These are phyloP conservation scores for Bryoerythrophyllum caledonicum DNA, from an alignment of 225 moss, liverwort and hornwort species.

Conservation along the genomic window DNA sequence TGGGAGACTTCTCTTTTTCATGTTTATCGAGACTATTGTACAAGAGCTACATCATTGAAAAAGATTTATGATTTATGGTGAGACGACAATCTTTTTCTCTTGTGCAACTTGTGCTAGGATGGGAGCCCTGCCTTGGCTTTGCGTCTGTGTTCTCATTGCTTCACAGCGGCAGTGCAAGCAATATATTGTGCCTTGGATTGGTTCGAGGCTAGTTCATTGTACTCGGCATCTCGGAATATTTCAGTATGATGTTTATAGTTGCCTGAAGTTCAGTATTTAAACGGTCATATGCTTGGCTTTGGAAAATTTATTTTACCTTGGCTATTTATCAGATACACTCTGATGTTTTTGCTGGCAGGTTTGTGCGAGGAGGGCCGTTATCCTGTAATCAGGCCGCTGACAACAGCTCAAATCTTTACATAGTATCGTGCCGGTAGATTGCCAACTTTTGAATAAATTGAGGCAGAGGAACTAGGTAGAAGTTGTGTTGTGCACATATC, in stretches of 20 bases:
- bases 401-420: conserved; percentile 18
- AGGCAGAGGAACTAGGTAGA: conserved; percentile 14
- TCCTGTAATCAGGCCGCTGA: conserved; percentile 12
- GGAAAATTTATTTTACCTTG: neutral
- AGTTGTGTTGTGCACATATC: conserved; percentile 18
- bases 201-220: conserved; percentile 6
- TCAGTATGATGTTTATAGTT: neutral
- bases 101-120: conserved; percentile 1
- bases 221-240: conserved; percentile 13
- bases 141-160: conserved; percentile 11
- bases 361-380: conserved; percentile 9
- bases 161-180: neutral
- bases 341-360: conserved; percentile 38
- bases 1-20: neutral
- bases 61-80: conserved; percentile 23
- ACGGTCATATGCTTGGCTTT: neutral
- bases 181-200: conserved; percentile 4
- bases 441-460: conserved; percentile 14
- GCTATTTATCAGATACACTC: conserved; percentile 16
- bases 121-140: neutral
- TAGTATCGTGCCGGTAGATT: conserved; percentile 10
- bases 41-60: conserved; percentile 24
- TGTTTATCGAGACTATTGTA: conserved; percentile 15
- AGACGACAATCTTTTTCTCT: conserved; percentile 17
- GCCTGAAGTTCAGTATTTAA: neutral